A percentile compares a stretch with the other conserved stretches of the same genome.
Evolutionary conservation across 2,329 filamentous ascomycete species (phyloP).

Genomic region (Cercospora sojina): DNA sequence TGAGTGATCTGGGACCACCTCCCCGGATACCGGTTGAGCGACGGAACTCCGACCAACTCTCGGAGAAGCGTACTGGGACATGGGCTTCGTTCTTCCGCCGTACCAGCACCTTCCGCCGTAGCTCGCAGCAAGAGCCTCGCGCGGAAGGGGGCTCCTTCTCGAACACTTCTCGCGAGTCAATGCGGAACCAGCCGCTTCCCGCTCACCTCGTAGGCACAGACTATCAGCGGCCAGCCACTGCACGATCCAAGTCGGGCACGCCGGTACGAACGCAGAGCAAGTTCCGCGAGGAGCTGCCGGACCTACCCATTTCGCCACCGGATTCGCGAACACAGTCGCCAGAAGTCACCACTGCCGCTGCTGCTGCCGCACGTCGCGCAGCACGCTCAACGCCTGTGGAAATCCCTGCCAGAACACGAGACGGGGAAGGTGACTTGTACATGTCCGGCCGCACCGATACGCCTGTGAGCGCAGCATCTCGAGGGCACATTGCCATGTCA

Average conservation of each 20-base stretch:
- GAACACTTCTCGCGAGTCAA: slow-evolving; percentile 87
- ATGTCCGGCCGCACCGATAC: slow-evolving; percentile 43
- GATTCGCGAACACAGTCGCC: slow-evolving; percentile 79
- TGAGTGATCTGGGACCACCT: slow-evolving; percentile 28
- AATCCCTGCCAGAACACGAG: slow-evolving; percentile 20
- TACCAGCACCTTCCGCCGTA: slow-evolving; percentile 41
- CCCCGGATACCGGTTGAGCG: slow-evolving; percentile 29
- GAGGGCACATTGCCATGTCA: slow-evolving; percentile 53
- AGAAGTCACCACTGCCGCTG: slow-evolving; percentile 55
- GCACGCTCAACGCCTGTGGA: slow-evolving; percentile 32
- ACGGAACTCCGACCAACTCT: slow-evolving; percentile 47
- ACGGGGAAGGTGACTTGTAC: slow-evolving; percentile 17
- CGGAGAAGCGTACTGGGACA: slow-evolving; percentile 47
- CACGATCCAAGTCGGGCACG: slow-evolving; percentile 54
- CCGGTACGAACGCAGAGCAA: slow-evolving; percentile 83
- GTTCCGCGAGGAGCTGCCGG: slow-evolving; percentile 88
- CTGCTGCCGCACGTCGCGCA: slow-evolving; percentile 43
- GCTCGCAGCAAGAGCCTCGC: slow-evolving; percentile 50
- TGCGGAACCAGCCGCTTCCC: slow-evolving; percentile 58
- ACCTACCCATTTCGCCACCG: slow-evolving; percentile 80
- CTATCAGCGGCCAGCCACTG: slow-evolving; percentile 38
- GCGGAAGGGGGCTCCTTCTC: slow-evolving; percentile 69
- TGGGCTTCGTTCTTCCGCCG: slow-evolving; percentile 77
- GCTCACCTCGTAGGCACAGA: slow-evolving; percentile 46
- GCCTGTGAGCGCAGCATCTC: slow-evolving; percentile 33